Percentiles rank a stretch among this genome's conserved stretches.
phyloP scores from a whole-genome alignment of 306 rosid species.

The Malus sylvestris region DNA sequence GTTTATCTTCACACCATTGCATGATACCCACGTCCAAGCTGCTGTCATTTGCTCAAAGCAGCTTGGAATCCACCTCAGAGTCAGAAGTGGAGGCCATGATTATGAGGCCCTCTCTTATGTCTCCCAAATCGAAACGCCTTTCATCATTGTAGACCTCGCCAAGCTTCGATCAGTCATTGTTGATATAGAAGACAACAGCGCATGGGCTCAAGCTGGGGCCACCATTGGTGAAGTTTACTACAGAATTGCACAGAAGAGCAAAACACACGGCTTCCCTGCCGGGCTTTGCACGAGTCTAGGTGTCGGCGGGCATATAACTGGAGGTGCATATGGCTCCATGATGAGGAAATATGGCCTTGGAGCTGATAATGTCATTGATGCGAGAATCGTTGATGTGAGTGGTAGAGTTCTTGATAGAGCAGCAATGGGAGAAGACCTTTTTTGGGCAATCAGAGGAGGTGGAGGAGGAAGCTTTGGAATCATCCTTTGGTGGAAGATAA shows the following conservation, averaged over 20 bases:
- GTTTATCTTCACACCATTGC: conserved; percentile 49
- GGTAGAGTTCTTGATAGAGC: conserved; percentile 49
- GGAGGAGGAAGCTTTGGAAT: conserved; percentile 86
- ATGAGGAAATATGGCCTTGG: conserved; percentile 80
- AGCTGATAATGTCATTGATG: conserved; percentile 66
- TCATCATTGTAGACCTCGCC: conserved; percentile 16
- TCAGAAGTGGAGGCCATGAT: conserved; percentile 31
- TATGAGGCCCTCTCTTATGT: conserved; percentile 26
- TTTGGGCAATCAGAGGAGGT: conserved; percentile 93
- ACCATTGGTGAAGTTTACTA: conserved; percentile 71
- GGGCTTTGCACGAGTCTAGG: conserved; percentile 83
- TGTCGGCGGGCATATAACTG: conserved; percentile 75
- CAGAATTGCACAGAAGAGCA: conserved; percentile 53
- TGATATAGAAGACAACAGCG: not conserved
- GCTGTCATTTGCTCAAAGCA: conserved; percentile 48
- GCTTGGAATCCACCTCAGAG: conserved; percentile 42
- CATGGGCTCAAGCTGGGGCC: conserved; percentile 59
- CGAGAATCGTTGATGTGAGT: conserved; percentile 42
- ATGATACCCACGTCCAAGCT: conserved; percentile 60
- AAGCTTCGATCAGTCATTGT: conserved; percentile 9
- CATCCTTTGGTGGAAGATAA: conserved; percentile 82
- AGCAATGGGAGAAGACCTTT: conserved; percentile 78
- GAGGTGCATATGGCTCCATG: conserved; percentile 81
- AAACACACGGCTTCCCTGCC: conserved; percentile 59
- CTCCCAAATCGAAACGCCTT: conserved; percentile 11